A percentile compares a stretch with the other conserved stretches of the same genome.
phyloP scores from a whole-genome alignment of 257 asterid genomes.

The Lantana camara region DNA sequence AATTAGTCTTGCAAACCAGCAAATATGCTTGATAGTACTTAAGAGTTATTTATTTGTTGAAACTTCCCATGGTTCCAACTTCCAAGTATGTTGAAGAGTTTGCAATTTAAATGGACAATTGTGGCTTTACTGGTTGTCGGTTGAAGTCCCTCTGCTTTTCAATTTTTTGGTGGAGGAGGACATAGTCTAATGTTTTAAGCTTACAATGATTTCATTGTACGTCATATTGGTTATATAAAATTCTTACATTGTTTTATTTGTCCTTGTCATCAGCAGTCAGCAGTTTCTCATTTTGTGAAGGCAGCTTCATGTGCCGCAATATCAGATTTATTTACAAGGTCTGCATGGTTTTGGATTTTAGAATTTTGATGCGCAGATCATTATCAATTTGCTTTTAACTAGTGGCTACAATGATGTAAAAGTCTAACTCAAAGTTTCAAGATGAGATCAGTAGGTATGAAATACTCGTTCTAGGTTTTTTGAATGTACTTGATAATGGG shows the following conservation, averaged over 20 bases:
- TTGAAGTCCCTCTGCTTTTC: conserved; percentile 12
- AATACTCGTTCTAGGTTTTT: too few relatives aligned
- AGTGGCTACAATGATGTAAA: conserved; percentile 1
- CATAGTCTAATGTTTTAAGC: background rate
- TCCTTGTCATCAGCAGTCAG: conserved; percentile 50
- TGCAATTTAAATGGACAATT: conserved; percentile 1
- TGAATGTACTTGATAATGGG: too few relatives aligned
- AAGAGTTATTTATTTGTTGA: background rate
- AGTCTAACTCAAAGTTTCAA: background rate
- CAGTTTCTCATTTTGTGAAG: conserved; percentile 69
- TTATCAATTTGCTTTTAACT: conserved; percentile 17
- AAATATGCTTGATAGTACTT: background rate
- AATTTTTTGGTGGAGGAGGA: conserved; percentile 18
- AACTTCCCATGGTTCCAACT: conserved; percentile 15
- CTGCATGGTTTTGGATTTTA: conserved; percentile 25
- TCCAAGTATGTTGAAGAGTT: conserved; percentile 2
- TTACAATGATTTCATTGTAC: background rate
- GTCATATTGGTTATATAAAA: conserved; percentile 1
- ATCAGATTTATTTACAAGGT: conserved; percentile 87
- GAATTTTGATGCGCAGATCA: background rate
- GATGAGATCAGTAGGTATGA: background rate
- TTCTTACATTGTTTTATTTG: conserved; percentile 25
- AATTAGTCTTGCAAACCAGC: background rate
- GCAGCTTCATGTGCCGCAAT: conserved; percentile 82
- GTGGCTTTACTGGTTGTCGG: background rate